Percentiles rank a stretch among this genome's conserved stretches.
phyloP scores from a whole-genome alignment of 2,329 filamentous ascomycete species.

The Penicillium sp. region DNA sequence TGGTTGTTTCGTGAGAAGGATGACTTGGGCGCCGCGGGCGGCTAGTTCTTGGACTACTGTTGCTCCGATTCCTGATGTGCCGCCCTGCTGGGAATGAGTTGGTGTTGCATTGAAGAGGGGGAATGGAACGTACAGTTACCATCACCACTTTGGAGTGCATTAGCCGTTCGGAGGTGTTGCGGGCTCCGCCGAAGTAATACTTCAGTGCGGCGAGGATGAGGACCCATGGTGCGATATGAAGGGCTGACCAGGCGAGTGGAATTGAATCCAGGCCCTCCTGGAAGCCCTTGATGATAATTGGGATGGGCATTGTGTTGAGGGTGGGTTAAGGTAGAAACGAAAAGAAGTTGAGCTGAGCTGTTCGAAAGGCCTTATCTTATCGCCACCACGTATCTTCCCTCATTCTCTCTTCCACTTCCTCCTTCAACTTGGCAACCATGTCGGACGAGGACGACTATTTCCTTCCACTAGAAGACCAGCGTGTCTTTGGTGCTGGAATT shows the following conservation, averaged over 20 bases:
- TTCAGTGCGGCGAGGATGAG: slow-evolving; percentile 58
- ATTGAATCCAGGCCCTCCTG: slow-evolving; percentile 52
- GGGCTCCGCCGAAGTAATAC: slow-evolving; percentile 68
- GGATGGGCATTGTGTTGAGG: slow-evolving; percentile 54
- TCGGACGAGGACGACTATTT: slow-evolving; percentile 55
- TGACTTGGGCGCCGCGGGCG: slow-evolving; percentile 75
- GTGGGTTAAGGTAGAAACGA: slow-evolving; percentile 1
- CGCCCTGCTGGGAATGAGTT: slow-evolving; percentile 52
- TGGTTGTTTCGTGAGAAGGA: slow-evolving; percentile 79
- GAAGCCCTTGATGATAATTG: slow-evolving; percentile 52
- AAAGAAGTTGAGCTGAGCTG: slow-evolving; percentile 9
- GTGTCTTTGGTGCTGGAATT: slow-evolving; percentile 59
- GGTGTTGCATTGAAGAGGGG: no score
- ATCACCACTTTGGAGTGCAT: slow-evolving; percentile 94
- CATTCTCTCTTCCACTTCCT: no score
- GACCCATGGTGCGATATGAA: slow-evolving; percentile 52
- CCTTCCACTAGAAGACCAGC: slow-evolving; percentile 54
- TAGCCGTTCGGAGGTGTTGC: slow-evolving; percentile 68
- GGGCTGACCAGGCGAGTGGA: slow-evolving; percentile 49
- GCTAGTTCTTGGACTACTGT: slow-evolving; percentile 70
- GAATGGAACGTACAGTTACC: slow-evolving; percentile 61
- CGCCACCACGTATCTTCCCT: not conserved
- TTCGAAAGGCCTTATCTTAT: slow-evolving; percentile 14
- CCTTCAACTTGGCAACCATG: slow-evolving; percentile 13
- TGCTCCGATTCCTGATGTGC: slow-evolving; percentile 87